These are phyloP conservation scores for Ceratocystis colombiana DNA, from an alignment of 2,329 filamentous ascomycete species.

Conservation along the genomic window DNA sequence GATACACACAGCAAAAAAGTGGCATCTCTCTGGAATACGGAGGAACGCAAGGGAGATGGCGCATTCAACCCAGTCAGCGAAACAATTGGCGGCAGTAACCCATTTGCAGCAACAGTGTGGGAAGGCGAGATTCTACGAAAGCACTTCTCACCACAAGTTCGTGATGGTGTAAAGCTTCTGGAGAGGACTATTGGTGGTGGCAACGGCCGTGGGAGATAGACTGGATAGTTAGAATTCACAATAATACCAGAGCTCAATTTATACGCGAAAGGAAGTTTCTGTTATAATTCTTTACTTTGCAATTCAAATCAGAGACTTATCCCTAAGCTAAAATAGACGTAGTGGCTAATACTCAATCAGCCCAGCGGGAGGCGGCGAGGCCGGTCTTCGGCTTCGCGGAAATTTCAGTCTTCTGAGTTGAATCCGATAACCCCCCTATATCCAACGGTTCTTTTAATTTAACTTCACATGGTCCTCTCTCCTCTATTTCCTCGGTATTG, in stretches of 20 bases:
- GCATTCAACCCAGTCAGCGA: constrained; percentile 63
- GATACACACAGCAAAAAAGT: constrained; percentile 77
- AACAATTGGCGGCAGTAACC: constrained; percentile 77
- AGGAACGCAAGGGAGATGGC: constrained; percentile 86
- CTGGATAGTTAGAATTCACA: not conserved
- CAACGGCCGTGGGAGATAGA: constrained; percentile 20
- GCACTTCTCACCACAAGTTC: constrained; percentile 80
- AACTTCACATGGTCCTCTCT: too few species aligned
- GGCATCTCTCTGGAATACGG: constrained; percentile 80
- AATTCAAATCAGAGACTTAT: not conserved
- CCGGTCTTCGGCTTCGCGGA: constrained; percentile 4
- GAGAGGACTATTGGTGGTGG: constrained; percentile 51
- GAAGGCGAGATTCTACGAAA: constrained; percentile 76
- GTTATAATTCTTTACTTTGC: not conserved
- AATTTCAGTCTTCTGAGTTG: not conserved
- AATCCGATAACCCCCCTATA: not conserved
- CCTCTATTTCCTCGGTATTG: not conserved
- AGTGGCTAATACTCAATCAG: not conserved
- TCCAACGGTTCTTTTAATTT: too few species aligned
- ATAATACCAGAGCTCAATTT: not conserved
- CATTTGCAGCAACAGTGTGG: constrained; percentile 84
- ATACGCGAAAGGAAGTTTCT: not conserved
- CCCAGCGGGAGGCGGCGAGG: constrained; percentile 15
- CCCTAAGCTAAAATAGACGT: not conserved
- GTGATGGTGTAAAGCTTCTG: constrained; percentile 60